Base-by-base conservation (phyloP, 305 asterid genomes). In the Fraxinus floribunda region DNA sequence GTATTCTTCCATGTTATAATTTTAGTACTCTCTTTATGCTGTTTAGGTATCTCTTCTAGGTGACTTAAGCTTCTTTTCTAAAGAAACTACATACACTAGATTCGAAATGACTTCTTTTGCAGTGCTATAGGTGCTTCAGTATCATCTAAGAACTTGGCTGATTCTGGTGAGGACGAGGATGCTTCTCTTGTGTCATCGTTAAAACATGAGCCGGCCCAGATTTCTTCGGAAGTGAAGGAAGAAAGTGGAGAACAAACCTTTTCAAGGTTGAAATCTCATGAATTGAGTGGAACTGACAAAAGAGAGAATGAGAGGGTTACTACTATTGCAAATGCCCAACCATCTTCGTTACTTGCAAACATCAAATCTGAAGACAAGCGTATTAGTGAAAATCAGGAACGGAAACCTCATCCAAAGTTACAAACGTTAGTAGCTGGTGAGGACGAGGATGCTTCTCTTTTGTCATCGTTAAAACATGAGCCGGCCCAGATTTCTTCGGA, bases 111-210 rank as follows among this genome's bases (percentile, higher is more conserved):
- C 80, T 84, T 79, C 16, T 83, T 79, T 52, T 88, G 85, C 82
- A 94, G 99, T 89, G 92, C 95, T 86, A 81, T 85, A 86, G 94
- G 89, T 22, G 81, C 89, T 86, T 85, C 87, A 57, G 75, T 22
- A 79, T 86, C 92, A 68, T 78, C 88, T 32, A 89, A 84, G 81
- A 81, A 80, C 62, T 30, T 60, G 78, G 81, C 85, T 83, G 88
- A 86, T 41, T 89, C 89, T 86, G 85, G 80, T 75, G 89, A 85
- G 74, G 92, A 88, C 80, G 90, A 88, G 38, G 87, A 76, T 80
- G 81, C 85, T 81, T 78, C 86, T 78, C 76, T 64, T 75, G 81
- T 78, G 81, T 78, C 89, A 60, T 35, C 76, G 55, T 13, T 68
- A 26, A 82, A 85, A 73, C 86, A 86, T 60, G 84, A 73, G 72